A percentile compares a stretch with the other conserved stretches of the same genome.
Conservation (phyloP, 202 grass and related monocot genomes). For the Alloteropsis angusta region DNA sequence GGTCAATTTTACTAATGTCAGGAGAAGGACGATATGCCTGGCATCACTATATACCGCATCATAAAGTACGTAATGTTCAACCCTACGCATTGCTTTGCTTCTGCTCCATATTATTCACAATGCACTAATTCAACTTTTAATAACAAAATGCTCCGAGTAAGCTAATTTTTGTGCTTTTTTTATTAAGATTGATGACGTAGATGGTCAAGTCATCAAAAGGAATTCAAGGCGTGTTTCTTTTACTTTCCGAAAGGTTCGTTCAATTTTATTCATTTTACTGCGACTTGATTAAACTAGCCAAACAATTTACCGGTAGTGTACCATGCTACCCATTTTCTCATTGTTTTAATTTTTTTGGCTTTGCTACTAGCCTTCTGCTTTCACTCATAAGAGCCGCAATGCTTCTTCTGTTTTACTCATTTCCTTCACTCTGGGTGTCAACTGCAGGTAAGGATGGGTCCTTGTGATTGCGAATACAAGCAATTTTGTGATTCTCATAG, state of each 20-base stretch:
- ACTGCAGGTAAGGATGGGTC: slow-evolving; percentile 59
- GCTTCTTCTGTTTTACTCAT: background rate
- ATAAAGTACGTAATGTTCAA: slow-evolving; percentile 53
- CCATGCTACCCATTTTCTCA: slow-evolving; percentile 5
- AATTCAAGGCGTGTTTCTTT: slow-evolving; percentile 73
- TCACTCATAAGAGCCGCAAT: background rate
- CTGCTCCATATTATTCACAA: background rate
- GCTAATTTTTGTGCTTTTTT: slow-evolving; percentile 1
- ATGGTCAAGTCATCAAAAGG: slow-evolving; percentile 57
- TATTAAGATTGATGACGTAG: slow-evolving; percentile 61
- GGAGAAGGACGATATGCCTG: slow-evolving; percentile 89
- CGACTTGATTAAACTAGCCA: background rate
- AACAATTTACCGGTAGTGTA: background rate
- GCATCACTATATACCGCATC: slow-evolving; percentile 99
- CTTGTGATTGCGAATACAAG: slow-evolving; percentile 58
- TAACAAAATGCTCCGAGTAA: background rate
- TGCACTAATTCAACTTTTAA: background rate
- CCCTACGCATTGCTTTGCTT: background rate
- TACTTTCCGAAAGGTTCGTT: slow-evolving; percentile 79
- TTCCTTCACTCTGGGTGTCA: background rate
- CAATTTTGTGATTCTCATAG: slow-evolving; percentile 82
- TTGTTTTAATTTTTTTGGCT: background rate
- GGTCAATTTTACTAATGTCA: slow-evolving; percentile 84
- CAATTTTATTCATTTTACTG: background rate
- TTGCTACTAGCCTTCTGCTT: background rate